Evolutionary conservation across 306 rosid species (phyloP), one percentile per base, ranked within the genome.

Genomic region (Cucurbita argyrosperma): DNA sequence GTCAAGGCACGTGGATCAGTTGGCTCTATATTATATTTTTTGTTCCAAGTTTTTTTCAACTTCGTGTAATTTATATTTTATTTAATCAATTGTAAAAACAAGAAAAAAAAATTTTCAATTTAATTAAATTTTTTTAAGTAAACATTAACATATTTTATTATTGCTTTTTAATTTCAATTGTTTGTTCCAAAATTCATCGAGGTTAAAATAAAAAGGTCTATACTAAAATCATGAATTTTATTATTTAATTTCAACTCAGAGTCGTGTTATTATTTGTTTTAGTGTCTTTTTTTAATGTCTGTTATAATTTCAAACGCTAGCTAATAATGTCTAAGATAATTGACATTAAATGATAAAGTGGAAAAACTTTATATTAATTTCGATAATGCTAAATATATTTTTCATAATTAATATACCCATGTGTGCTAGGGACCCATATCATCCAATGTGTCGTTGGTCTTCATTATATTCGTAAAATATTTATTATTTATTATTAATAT

Each of bases 1-100:
- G 76, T 74, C 76, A 74, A 43, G 51, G 59, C 94, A 88, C 84
- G 79, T 88, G 90, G 76, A 76, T 61, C 7, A 78, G 90, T 81
- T 88, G 70, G 83, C 67, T 79, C 45, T 78, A 54, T 39, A 39
- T 66, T 37, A 35, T 15, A 15, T 50, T 30, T 30, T 30, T 26
- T 26, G 30, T 1, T 26, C 30, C 2, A 26, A 26, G 30, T 26
- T 26, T 26, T 26, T 26, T 26, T 26, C 30, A 26, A 26, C 30
- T 26, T 30, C 35, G 4, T 30, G 35, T 30, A 30, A 30, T 30
- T 30, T 2, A 30, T 30, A 30, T 30, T 30, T 40, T 40, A 40
- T 40, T 40, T 40, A 40, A 40, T 40, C 12, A 43, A 8, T 43
- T 43, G 47, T 10, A 43, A 43, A 1, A 8, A 43, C 6, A 9